Evolutionary conservation across 2,329 filamentous ascomycete genomes (phyloP).

Genomic region (Xylariaceae sp.): DNA sequence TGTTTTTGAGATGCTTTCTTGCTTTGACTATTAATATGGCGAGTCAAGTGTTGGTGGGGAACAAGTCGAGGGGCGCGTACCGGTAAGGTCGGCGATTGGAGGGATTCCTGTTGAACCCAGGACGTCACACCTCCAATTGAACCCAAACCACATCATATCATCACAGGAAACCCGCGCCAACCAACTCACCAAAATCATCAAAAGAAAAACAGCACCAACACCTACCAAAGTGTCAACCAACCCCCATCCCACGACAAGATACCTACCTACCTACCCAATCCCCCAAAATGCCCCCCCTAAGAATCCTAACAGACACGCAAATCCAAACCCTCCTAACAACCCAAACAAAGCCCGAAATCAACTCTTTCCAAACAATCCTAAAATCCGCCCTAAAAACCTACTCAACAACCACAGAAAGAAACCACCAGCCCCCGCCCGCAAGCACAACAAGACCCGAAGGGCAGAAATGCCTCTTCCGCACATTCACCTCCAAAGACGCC

Average conservation of each 20-base stretch:
- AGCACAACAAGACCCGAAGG: conserved; percentile 16
- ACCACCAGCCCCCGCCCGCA: conserved; percentile 10
- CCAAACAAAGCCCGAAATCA: conserved; percentile 10
- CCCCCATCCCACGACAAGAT: no score
- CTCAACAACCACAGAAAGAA: conserved; percentile 9
- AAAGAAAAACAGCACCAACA: no score
- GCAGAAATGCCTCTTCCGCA: conserved; percentile 18
- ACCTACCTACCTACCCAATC: background rate
- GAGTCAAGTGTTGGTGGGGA: background rate
- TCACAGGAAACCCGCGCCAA: no score
- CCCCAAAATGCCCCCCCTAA: conserved; percentile 10
- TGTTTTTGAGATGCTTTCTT: background rate
- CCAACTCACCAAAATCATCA: no score
- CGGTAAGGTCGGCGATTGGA: conserved; percentile 5
- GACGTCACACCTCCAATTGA: background rate
- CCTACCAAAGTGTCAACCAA: no score
- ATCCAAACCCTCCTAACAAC: conserved; percentile 15
- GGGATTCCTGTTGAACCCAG: background rate
- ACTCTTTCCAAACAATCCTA: conserved; percentile 7
- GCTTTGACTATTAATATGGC: background rate
- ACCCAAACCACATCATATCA: background rate
- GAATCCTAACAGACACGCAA: conserved; percentile 13
- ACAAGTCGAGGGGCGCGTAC: background rate
- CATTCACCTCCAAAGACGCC: conserved; percentile 11
- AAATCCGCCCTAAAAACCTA: conserved; percentile 4